Evolutionary conservation across 345 rosid genomes (phyloP).

Genomic region (Erodium maritimum): DNA sequence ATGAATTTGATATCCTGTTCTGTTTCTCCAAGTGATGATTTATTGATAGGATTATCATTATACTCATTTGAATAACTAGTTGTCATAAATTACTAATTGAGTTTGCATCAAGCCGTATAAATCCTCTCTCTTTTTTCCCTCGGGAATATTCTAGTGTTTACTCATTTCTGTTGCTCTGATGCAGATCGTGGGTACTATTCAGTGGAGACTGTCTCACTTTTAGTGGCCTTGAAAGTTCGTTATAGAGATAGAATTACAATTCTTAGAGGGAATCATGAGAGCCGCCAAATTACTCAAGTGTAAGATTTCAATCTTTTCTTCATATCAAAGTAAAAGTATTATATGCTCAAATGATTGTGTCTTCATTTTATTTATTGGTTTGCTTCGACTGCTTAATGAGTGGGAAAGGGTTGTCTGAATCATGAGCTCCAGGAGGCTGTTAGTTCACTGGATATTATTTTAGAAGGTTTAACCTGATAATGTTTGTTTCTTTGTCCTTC

Average conservation of each 20-base stretch:
- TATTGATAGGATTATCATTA: not conserved
- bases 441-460: no score
- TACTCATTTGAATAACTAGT: no score
- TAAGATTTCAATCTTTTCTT: constrained; percentile 28
- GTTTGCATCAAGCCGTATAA: not conserved
- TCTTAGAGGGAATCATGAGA: constrained; percentile 92
- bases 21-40: not conserved
- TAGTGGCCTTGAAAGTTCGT: constrained; percentile 95
- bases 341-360: not conserved
- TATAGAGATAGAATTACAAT: constrained; percentile 93
- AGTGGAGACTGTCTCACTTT: constrained; percentile 84
- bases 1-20: not conserved
- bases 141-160: not conserved
- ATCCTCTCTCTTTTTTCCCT: no score
- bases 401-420: not conserved
- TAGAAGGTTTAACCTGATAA: no score
- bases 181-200: constrained; percentile 99
- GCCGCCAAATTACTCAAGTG: constrained; percentile 99
- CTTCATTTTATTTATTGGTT: not conserved
- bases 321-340: not conserved
- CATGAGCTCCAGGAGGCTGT: no score
- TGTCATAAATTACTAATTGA: not conserved
- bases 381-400: not conserved
- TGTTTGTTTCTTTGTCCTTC: no score
- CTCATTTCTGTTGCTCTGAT: constrained; percentile 10